Conservation (phyloP, 495 filamentous ascomycete species). For the Aspergillus funiculosus region DNA sequence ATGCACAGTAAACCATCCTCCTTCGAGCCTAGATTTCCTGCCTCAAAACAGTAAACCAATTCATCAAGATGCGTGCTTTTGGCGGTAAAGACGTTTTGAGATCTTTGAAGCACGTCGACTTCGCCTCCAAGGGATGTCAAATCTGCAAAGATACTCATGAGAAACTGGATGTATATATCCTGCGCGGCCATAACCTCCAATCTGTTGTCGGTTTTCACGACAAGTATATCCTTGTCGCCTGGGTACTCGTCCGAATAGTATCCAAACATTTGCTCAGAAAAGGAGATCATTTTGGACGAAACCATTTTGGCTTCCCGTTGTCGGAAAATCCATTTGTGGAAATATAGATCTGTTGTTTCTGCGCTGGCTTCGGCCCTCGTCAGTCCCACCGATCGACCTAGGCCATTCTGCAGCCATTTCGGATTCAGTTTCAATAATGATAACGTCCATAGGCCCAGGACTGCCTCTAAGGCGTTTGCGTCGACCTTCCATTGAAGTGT, state of each 20-base stretch:
- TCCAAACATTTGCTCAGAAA: slow-evolving; percentile 23
- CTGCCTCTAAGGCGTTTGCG: slow-evolving; percentile 28
- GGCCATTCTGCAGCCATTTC: slow-evolving; percentile 13
- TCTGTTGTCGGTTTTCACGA: slow-evolving; percentile 21
- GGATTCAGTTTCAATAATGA: slow-evolving; percentile 26
- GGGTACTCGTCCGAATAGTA: slow-evolving; percentile 7
- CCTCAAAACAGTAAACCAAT: slow-evolving; percentile 25
- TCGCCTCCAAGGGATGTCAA: slow-evolving; percentile 20
- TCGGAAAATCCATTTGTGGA: slow-evolving; percentile 38
- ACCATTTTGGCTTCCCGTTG: slow-evolving; percentile 27
- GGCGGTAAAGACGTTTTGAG: slow-evolving; percentile 16
- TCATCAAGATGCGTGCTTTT: slow-evolving; percentile 24
- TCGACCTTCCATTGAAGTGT: slow-evolving; percentile 27
- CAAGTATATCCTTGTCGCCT: slow-evolving; percentile 20
- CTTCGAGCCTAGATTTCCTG: slow-evolving; percentile 20
- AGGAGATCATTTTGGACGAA: slow-evolving; percentile 18
- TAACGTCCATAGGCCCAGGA: slow-evolving; percentile 34
- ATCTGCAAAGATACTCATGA: slow-evolving; percentile 14
- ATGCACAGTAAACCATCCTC: slow-evolving; percentile 38
- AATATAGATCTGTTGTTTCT: slow-evolving; percentile 27
- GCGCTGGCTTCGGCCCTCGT: slow-evolving; percentile 17
- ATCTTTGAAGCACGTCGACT: slow-evolving; percentile 13
- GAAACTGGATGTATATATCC: slow-evolving; percentile 35
- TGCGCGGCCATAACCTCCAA: slow-evolving; percentile 34
- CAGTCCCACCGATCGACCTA: slow-evolving; percentile 29